phyloP scores from a whole-genome alignment of 2,329 filamentous ascomycete genomes.

The Thelonectria discophora region DNA sequence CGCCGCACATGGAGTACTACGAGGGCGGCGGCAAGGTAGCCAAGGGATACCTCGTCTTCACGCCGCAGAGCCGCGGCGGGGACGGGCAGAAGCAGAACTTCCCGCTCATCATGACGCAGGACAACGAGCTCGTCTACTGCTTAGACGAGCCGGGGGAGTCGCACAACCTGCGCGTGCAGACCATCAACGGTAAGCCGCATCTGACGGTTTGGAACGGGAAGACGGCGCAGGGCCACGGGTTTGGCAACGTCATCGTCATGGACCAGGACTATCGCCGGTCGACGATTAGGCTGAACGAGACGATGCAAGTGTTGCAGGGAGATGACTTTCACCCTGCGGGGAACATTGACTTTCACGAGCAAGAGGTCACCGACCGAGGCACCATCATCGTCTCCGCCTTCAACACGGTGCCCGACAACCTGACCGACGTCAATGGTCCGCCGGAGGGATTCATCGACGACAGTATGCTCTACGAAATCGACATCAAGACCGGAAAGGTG shows the following conservation, averaged over 20 bases:
- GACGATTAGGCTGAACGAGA: constrained; percentile 22
- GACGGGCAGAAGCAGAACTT: constrained; percentile 26
- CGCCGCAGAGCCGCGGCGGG: constrained; percentile 24
- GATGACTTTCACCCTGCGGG: constrained; percentile 9
- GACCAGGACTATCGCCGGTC: constrained; percentile 42
- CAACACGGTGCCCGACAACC: constrained; percentile 34
- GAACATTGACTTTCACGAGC: constrained; percentile 37
- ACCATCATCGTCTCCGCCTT: constrained; percentile 40
- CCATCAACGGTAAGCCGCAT: constrained; percentile 42
- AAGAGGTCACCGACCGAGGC: constrained; percentile 32
- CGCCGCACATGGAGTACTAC: constrained; percentile 33
- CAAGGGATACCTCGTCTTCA: constrained; percentile 42
- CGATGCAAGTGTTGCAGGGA: constrained; percentile 9
- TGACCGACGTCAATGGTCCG: constrained; percentile 30
- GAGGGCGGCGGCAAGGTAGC: constrained; percentile 31
- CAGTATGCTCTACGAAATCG: constrained; percentile 53
- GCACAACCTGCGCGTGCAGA: constrained; percentile 42
- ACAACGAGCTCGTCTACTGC: constrained; percentile 45
- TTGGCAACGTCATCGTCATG: constrained; percentile 45
- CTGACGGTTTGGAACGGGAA: constrained; percentile 44
- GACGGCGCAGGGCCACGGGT: constrained; percentile 40
- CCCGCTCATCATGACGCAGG: constrained; percentile 38
- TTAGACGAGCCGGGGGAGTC: constrained; percentile 27
- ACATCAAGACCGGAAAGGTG: constrained; percentile 50
- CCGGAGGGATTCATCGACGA: constrained; percentile 39